Percentiles rank a stretch among this genome's conserved stretches.
Evolutionary conservation across 345 rosid genomes (phyloP).

Genomic region (Aegle marmelos): DNA sequence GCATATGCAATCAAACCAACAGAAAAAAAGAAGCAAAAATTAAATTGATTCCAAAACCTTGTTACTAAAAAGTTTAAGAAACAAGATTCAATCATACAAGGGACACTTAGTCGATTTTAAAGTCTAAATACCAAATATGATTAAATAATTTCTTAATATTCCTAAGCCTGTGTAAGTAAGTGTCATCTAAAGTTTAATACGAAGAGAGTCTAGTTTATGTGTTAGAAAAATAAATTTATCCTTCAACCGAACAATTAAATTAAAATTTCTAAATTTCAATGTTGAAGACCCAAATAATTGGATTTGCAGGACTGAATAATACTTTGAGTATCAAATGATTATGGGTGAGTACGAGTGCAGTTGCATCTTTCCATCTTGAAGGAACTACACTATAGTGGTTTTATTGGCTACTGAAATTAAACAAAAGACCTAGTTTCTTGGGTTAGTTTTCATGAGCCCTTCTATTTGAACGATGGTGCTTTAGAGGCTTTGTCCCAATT

Average conservation of each 20-base stretch:
- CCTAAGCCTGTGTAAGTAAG: not conserved
- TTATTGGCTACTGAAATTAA: not conserved
- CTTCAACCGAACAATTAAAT: not conserved
- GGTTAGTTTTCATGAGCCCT: not conserved
- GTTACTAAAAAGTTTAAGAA: not conserved
- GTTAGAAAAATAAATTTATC: too few relatives aligned
- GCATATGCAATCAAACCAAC: not conserved
- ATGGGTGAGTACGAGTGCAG: not conserved
- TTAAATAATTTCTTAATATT: too few relatives aligned
- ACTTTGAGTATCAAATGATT: not conserved
- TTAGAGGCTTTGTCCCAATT: not conserved
- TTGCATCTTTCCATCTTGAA: not conserved
- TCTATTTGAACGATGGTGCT: not conserved
- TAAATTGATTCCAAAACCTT: not conserved
- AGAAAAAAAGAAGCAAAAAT: too few relatives aligned
- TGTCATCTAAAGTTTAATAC: not conserved
- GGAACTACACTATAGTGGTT: not conserved
- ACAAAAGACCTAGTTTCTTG: not conserved
- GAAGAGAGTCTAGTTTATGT: too few relatives aligned
- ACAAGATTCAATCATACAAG: not conserved
- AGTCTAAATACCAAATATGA: not conserved
- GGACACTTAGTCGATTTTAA: not conserved
- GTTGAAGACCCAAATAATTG: not conserved
- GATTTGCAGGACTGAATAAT: not conserved
- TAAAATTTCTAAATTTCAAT: too few relatives aligned